A percentile compares a stretch with the other conserved stretches of the same genome.
Conservation (phyloP, 1,284 basidiomycete genomes). For the Sporisorium reilianum region DNA sequence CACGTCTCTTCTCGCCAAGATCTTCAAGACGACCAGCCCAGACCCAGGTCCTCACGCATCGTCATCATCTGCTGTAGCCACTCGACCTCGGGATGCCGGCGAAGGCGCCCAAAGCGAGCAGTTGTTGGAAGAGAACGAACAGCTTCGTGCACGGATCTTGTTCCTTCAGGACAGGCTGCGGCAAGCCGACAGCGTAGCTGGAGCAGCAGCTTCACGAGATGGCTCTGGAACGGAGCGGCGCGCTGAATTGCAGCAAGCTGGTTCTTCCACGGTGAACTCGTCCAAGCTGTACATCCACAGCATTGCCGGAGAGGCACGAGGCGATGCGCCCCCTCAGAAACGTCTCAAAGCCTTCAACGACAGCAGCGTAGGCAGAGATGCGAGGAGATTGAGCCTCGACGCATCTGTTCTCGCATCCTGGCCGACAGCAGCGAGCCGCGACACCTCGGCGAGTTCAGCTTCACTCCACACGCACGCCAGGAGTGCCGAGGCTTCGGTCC, state of each 20-base stretch:
- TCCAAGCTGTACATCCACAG: conserved; percentile 4
- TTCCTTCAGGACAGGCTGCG: conserved; percentile 14
- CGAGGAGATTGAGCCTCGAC: neutral
- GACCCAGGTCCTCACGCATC: conserved; percentile 4
- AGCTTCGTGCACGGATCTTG: conserved; percentile 25
- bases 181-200: neutral
- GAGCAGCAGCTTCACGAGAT: neutral
- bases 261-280: neutral
- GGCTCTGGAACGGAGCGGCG: neutral
- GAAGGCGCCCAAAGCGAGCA: neutral
- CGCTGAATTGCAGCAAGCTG: neutral
- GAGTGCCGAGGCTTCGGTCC: neutral
- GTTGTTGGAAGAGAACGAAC: conserved; percentile 17
- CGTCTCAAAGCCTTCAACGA: neutral
- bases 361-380: neutral
- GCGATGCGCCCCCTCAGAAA: conserved; percentile 3
- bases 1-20: conserved; percentile 31
- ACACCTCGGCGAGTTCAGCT: neutral
- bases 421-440: neutral
- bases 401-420: neutral
- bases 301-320: conserved; percentile 1
- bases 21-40: conserved; percentile 25
- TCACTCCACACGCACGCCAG: neutral
- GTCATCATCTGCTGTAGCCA: neutral
- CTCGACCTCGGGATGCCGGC: neutral